phyloP scores from a whole-genome alignment of 345 rosid species.

The Eucalyptus fibrosa region DNA sequence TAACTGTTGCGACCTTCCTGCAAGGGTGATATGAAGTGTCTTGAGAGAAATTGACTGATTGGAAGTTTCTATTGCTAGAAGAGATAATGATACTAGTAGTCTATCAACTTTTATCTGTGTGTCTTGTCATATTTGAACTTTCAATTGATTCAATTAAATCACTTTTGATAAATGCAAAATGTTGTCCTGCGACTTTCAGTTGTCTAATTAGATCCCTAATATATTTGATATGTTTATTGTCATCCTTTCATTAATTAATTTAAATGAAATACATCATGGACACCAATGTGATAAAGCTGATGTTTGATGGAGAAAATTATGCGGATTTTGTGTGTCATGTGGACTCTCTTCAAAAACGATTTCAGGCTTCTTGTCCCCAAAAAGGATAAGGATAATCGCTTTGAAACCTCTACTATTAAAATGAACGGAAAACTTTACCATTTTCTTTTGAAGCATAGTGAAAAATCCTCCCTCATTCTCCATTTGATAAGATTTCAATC shows the following conservation, averaged over 20 bases:
- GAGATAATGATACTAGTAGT: neutral
- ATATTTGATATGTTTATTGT: neutral
- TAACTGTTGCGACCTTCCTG: neutral
- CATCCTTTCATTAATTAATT: neutral
- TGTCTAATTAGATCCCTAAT: neutral
- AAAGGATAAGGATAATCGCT: neutral
- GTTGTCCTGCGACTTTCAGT: rapidly evolving
- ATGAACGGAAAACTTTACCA: neutral
- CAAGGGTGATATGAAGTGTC: neutral
- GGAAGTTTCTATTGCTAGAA: neutral
- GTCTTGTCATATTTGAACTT: neutral
- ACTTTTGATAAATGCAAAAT: neutral
- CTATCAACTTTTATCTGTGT: neutral
- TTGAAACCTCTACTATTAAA: neutral
- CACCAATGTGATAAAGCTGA: neutral
- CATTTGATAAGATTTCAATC: neutral
- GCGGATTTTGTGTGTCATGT: neutral
- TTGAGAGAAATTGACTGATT: neutral
- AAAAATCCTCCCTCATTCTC: neutral
- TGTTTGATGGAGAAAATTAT: neutral
- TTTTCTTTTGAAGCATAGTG: neutral
- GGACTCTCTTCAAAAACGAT: neutral
- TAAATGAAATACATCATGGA: neutral
- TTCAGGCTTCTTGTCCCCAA: neutral
- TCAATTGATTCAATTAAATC: neutral